Conservation (phyloP, 495 filamentous ascomycete genomes). For the Entonaema liquescens region DNA sequence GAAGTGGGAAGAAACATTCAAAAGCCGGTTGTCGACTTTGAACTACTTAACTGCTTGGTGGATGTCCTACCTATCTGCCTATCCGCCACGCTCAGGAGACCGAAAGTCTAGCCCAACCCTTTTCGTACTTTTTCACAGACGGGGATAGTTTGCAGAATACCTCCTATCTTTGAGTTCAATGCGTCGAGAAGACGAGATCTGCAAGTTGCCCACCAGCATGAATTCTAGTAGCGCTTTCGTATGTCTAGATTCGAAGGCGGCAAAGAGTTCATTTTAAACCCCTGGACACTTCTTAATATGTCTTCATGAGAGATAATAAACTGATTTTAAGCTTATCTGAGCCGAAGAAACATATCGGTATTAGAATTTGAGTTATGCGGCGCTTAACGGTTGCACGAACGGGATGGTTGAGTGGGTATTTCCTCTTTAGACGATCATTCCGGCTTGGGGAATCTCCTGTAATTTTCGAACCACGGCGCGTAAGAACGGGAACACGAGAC, state of each 20-base stretch:
- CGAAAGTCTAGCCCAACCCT: neutral
- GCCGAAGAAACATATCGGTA: conserved; percentile 9
- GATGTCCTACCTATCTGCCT: neutral
- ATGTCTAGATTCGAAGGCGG: neutral
- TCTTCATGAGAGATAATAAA: neutral
- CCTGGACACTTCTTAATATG: neutral
- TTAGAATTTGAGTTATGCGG: conserved; percentile 23
- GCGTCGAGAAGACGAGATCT: neutral
- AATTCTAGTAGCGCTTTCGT: neutral
- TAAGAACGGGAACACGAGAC: conserved; percentile 22
- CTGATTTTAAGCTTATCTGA: conserved; percentile 22
- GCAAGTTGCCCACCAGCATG: neutral
- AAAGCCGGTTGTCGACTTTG: neutral
- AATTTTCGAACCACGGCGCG: conserved; percentile 28
- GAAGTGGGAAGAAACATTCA: neutral
- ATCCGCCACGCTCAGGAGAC: neutral
- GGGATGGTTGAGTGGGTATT: conserved; percentile 16
- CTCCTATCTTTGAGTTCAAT: neutral
- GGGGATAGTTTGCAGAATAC: neutral
- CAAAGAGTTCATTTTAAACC: conserved; percentile 13
- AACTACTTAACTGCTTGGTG: neutral
- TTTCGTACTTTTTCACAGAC: neutral
- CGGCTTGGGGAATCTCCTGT: conserved; percentile 13
- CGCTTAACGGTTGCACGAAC: conserved; percentile 32
- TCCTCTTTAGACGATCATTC: conserved; percentile 4